Evolutionary conservation across 202 grass and related monocot species (phyloP), one percentile per base, ranked within the genome.

Genomic region (Dendrocalamus latiflorus): DNA sequence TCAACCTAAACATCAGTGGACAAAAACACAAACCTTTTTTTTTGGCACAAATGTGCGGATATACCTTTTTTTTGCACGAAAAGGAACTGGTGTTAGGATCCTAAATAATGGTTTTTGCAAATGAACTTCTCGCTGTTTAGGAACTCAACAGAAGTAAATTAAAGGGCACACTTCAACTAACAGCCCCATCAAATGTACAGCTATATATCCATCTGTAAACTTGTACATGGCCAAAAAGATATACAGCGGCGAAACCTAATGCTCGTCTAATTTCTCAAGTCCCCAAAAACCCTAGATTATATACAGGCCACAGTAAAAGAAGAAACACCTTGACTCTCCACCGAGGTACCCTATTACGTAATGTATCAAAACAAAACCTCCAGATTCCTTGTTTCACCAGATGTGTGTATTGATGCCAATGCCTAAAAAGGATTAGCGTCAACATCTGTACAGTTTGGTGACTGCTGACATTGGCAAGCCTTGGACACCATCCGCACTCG

Each of bases 151-250:
- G 6, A 53, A 53, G 2, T 8, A 20, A 53, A 53, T 9, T 53
- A n/a, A n/a, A 83, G 20, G 25, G 24, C 34, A 71, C 9, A 16
- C 37, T 64, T 55, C 44, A 65, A 41, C 43, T 16, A 33, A 45
- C 34, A 14, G 22, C 59, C 67, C 61, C 61, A 84, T 11, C 62
- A 26, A 80, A 88, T 88, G 75, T 88, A 88, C 86, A 88, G 17
- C 72, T 87, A 79, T 84, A 54, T 62, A 84, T 79, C 86, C 50
- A 79, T 3, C 50, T 68, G 50, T 84, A 69, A 84, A 61, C 61
- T 88, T 84, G 81, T 75, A 84, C 75, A 84, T 74, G 86, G 75
- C 81, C 75, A 85, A 75, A 84, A 51, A 57, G 61, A 88, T 84
- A 75, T 84, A 88, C 86, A 88, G 69, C 64, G 69, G 62, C 76